A percentile compares a stretch with the other conserved stretches of the same genome.
phyloP scores from a whole-genome alignment of 495 filamentous ascomycete species.

The Bathelium albidoporum region DNA sequence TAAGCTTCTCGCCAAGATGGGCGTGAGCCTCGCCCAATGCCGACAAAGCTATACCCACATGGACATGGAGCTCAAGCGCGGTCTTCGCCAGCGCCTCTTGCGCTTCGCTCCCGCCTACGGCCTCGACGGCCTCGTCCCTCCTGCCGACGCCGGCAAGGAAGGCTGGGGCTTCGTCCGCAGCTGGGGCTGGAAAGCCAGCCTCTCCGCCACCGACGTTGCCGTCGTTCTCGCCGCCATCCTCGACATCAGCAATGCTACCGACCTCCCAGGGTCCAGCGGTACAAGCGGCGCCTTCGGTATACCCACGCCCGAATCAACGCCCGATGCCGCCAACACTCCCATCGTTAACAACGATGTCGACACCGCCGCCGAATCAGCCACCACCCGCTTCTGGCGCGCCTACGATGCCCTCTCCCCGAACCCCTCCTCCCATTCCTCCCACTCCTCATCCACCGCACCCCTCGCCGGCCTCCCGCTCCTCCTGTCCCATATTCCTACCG shows the following conservation, averaged over 20 bases:
- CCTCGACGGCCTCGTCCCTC: conserved; percentile 80
- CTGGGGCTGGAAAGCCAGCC: conserved; percentile 94
- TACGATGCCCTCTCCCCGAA: conserved; percentile 67
- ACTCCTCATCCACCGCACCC: conserved; percentile 36
- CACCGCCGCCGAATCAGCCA: not conserved
- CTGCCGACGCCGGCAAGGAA: conserved; percentile 54
- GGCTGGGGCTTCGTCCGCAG: conserved; percentile 95
- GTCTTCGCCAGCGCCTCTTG: conserved; percentile 71
- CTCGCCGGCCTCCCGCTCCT: conserved; percentile 58
- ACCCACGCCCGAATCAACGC: conserved; percentile 17
- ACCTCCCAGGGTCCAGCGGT: not conserved
- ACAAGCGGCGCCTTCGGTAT: conserved; percentile 25
- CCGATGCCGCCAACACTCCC: conserved; percentile 12
- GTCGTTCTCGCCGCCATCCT: conserved; percentile 83
- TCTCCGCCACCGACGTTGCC: conserved; percentile 83
- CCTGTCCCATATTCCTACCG: conserved; percentile 64
- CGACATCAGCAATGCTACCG: conserved; percentile 58
- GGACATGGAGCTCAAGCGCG: conserved; percentile 93
- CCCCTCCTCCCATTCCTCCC: conserved; percentile 53
- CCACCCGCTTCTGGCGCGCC: conserved; percentile 74
- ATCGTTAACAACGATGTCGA: conserved; percentile 27
- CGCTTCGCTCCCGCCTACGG: conserved; percentile 87
- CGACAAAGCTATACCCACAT: conserved; percentile 95
- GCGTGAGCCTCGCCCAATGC: conserved; percentile 84
- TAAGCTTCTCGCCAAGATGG: conserved; percentile 96